Conservation (phyloP, 192 early-diverging fungal genomes). For the Radiomyces spectabilis region DNA sequence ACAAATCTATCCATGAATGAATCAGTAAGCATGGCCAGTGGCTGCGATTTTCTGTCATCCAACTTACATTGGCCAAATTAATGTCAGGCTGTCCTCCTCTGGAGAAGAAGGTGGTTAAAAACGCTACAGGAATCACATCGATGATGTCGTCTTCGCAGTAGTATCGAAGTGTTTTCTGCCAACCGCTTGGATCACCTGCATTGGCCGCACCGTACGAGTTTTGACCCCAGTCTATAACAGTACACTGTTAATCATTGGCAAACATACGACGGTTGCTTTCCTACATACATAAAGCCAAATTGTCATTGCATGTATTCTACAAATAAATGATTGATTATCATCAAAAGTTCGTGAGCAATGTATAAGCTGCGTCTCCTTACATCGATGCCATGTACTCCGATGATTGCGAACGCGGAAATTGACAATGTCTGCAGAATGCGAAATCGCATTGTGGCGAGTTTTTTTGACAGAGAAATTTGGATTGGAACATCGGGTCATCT, state of each 20-base stretch:
- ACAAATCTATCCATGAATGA: conserved; percentile 10
- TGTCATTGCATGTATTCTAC: conserved; percentile 29
- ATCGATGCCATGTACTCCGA: not conserved
- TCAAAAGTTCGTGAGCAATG: not conserved
- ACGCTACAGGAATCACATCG: conserved; percentile 50
- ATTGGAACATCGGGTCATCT: too few relatives aligned
- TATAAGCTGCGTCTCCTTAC: not conserved
- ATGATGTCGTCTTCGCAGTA: conserved; percentile 56
- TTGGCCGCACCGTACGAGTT: conserved; percentile 33
- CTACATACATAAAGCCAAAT: conserved; percentile 26
- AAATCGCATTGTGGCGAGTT: too few relatives aligned
- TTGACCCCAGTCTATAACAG: conserved; percentile 29
- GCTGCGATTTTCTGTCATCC: not conserved
- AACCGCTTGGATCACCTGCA: conserved; percentile 13
- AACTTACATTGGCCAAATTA: conserved; percentile 43
- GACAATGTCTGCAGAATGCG: too few relatives aligned
- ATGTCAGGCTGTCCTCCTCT: conserved; percentile 38
- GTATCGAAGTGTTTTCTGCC: conserved; percentile 23
- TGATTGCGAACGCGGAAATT: too few relatives aligned
- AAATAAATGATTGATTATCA: not conserved
- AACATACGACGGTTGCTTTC: not conserved
- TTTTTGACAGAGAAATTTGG: too few relatives aligned
- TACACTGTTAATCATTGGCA: not conserved
- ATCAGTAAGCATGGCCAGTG: not conserved
- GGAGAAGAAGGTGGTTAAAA: conserved; percentile 47